These are phyloP conservation scores for Adenanthera pavonina DNA, from an alignment of 306 rosid genomes.

Conservation along the genomic window DNA sequence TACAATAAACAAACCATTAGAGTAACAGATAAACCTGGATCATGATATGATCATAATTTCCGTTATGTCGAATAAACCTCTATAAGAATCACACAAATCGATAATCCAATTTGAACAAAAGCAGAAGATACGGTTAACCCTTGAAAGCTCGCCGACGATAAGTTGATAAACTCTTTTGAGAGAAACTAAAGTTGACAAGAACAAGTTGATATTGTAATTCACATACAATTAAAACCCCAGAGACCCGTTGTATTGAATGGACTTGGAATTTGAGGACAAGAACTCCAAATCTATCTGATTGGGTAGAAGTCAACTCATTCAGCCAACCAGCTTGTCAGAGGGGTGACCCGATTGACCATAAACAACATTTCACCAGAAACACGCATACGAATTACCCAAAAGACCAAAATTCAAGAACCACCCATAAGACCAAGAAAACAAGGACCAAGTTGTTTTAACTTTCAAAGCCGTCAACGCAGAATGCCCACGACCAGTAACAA, in stretches of 20 bases:
- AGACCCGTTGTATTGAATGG: slow-evolving; percentile 33
- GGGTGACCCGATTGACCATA: slow-evolving; percentile 52
- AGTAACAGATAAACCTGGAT: slow-evolving; percentile 5
- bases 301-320: slow-evolving; percentile 74
- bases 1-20: slow-evolving; percentile 9
- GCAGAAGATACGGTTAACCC: slow-evolving; percentile 37
- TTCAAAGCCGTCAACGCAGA: slow-evolving; percentile 61
- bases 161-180: slow-evolving; percentile 30
- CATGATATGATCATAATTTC: background rate
- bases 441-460: slow-evolving; percentile 26
- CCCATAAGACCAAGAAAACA: slow-evolving; percentile 44
- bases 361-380: slow-evolving; percentile 39
- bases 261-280: slow-evolving; percentile 36
- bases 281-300: slow-evolving; percentile 45
- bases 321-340: slow-evolving; percentile 79
- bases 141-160: slow-evolving; percentile 32
- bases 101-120: background rate
- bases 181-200: slow-evolving; percentile 2
- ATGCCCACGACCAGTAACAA: slow-evolving; percentile 48
- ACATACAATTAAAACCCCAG: slow-evolving; percentile 38
- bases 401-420: slow-evolving; percentile 44
- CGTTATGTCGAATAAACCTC: background rate
- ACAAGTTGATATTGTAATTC: slow-evolving; percentile 31
- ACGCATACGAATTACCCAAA: slow-evolving; percentile 31
- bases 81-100: slow-evolving; percentile 14